Percentiles rank a stretch among this genome's conserved stretches.
Evolutionary conservation across 345 rosid species (phyloP).

Genomic region (Salix koriyanagi): DNA sequence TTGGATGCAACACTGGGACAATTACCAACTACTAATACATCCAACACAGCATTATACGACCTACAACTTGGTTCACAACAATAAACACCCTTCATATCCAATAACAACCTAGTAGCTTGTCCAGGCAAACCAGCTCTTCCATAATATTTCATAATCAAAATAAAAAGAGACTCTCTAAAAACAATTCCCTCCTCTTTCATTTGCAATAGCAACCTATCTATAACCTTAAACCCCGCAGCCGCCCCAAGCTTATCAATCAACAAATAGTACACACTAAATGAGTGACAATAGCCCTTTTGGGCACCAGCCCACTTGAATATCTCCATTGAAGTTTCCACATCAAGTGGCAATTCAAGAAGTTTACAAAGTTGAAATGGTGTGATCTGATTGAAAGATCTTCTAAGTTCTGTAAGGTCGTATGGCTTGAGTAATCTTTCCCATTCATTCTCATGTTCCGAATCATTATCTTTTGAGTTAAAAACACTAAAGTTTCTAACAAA

Average conservation of each 20-base stretch:
- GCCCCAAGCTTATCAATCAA: slow-evolving; percentile 71
- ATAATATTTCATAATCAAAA: slow-evolving; percentile 67
- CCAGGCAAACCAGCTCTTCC: slow-evolving; percentile 70
- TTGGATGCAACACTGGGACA: slow-evolving; percentile 64
- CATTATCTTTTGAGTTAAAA: slow-evolving; percentile 13
- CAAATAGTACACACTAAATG: slow-evolving; percentile 53
- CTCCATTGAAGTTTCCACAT: slow-evolving; percentile 55
- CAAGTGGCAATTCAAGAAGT: slow-evolving; percentile 64
- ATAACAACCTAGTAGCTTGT: slow-evolving; percentile 64
- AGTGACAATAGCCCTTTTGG: slow-evolving; percentile 62
- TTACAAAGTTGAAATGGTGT: slow-evolving; percentile 23
- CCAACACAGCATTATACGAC: slow-evolving; percentile 71
- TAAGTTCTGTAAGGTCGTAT: slow-evolving; percentile 62
- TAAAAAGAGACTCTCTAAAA: slow-evolving; percentile 64
- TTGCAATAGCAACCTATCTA: slow-evolving; percentile 57
- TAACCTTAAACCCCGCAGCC: slow-evolving; percentile 49
- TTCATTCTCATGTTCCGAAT: slow-evolving; percentile 42
- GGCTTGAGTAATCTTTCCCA: slow-evolving; percentile 88
- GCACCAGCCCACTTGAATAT: slow-evolving; percentile 61
- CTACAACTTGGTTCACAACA: slow-evolving; percentile 57
- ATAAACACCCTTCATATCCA: slow-evolving; percentile 64
- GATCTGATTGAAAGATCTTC: slow-evolving; percentile 33
- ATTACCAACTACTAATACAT: slow-evolving; percentile 46
- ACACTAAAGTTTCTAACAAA: slow-evolving; percentile 11
- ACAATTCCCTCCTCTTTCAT: slow-evolving; percentile 74